Conservation (phyloP, 2,329 filamentous ascomycete genomes). For the Cytospora schulzeri region DNA sequence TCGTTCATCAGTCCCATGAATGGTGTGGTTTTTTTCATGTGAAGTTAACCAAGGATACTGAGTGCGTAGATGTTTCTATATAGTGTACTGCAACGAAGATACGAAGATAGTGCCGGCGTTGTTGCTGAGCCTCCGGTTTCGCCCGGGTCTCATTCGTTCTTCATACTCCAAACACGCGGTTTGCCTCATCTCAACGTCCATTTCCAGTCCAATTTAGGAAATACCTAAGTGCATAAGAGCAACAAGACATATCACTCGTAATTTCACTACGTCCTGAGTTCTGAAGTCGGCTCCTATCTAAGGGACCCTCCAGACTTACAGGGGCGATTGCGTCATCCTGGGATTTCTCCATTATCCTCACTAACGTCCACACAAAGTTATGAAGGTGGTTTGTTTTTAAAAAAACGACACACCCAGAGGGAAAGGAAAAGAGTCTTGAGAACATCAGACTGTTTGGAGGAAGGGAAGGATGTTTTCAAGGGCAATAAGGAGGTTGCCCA, state of each 20-base stretch:
- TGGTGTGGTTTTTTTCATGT: not conserved
- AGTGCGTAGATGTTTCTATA: not conserved
- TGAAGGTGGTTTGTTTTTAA: not conserved
- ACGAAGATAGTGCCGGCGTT: not conserved
- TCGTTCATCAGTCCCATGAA: not conserved
- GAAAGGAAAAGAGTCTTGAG: not conserved
- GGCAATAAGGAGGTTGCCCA: conserved; percentile 5
- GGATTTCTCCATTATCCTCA: not conserved
- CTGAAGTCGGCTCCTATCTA: not conserved
- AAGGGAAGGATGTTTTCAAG: conserved; percentile 21
- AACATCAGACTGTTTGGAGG: not conserved
- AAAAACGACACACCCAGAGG: not conserved
- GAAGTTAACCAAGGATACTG: not conserved
- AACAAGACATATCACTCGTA: not conserved
- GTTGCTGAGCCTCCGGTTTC: not conserved
- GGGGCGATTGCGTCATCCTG: conserved; percentile 19
- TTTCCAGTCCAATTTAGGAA: not conserved
- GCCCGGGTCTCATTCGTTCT: not conserved
- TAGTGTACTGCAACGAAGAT: not conserved
- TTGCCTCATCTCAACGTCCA: not conserved
- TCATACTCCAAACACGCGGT: not conserved
- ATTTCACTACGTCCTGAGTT: not conserved
- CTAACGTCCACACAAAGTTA: not conserved
- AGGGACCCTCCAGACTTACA: not conserved
- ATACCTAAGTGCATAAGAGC: not conserved